These are phyloP conservation scores for Biscutella laevigata DNA, from an alignment of 441 rosid species.

Conservation along the genomic window DNA sequence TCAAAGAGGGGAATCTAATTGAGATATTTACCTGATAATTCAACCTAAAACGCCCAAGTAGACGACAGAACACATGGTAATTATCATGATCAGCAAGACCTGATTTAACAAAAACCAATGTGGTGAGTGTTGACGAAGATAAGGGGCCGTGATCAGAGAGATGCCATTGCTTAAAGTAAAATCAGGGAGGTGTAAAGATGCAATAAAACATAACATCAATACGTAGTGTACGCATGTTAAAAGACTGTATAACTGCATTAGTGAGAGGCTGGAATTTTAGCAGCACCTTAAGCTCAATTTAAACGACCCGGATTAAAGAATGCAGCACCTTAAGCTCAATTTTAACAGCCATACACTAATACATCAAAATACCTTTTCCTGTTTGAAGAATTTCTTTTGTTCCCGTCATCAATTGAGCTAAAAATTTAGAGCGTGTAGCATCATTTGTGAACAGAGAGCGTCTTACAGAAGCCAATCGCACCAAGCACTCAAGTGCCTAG, in stretches of 20 bases:
- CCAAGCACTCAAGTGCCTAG: conserved; percentile 98
- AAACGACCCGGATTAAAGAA: no score
- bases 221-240: background rate
- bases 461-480: conserved; percentile 87
- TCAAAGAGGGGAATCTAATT: background rate
- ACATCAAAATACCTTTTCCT: conserved; percentile 54
- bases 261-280: conserved; percentile 1
- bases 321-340: no score
- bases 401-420: conserved; percentile 94
- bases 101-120: conserved; percentile 32
- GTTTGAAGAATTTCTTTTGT: conserved; percentile 90
- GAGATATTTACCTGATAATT: conserved; percentile 73
- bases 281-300: no score
- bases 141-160: background rate
- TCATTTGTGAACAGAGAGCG: conserved; percentile 89
- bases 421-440: conserved; percentile 70
- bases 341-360: background rate
- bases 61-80: conserved; percentile 97
- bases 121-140: conserved; percentile 12
- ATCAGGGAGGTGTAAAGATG: background rate
- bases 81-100: conserved; percentile 99
- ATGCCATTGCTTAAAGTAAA: no score
- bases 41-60: conserved; percentile 93
- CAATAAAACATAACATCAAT: conserved; percentile 4
- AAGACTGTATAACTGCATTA: conserved; percentile 1